phyloP scores from a whole-genome alignment of 2,329 filamentous ascomycete genomes.

The Fusarium napiforme region DNA sequence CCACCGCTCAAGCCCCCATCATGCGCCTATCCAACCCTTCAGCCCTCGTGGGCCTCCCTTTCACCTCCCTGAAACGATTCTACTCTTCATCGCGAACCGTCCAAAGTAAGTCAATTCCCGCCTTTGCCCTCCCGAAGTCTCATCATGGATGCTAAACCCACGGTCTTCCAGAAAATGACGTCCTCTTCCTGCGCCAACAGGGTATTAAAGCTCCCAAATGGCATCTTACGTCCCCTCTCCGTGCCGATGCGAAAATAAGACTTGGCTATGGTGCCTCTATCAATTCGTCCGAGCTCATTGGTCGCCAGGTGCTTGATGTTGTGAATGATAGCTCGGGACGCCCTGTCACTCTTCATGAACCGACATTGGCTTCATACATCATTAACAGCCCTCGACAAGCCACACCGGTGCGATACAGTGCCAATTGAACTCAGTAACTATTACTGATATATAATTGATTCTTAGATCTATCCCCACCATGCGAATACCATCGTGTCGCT shows the following conservation, averaged over 20 bases:
- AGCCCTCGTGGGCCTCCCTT: neutral
- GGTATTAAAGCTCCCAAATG: constrained; percentile 51
- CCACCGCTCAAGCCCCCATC: neutral
- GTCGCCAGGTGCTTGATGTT: constrained; percentile 67
- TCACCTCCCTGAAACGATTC: constrained; percentile 3
- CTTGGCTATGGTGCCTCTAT: constrained; percentile 60
- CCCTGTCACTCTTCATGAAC: constrained; percentile 68
- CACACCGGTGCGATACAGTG: constrained; percentile 65
- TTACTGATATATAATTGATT: neutral
- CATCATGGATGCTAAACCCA: constrained; percentile 23
- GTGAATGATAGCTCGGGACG: constrained; percentile 63
- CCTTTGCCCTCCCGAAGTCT: neutral
- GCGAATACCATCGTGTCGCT: constrained; percentile 79
- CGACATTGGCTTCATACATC: constrained; percentile 79
- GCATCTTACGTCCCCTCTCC: constrained; percentile 53
- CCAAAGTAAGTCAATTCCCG: constrained; percentile 36
- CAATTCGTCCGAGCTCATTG: constrained; percentile 69
- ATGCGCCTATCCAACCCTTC: constrained; percentile 29
- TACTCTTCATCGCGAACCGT: constrained; percentile 46
- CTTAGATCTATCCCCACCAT: constrained; percentile 73
- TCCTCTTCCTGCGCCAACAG: constrained; percentile 54
- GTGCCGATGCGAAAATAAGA: constrained; percentile 46
- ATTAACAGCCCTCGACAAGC: constrained; percentile 73
- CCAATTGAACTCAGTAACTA: neutral
- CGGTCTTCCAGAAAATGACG: constrained; percentile 51